Conservation (phyloP, 306 rosid genomes). For the Dicorynia guianensis region DNA sequence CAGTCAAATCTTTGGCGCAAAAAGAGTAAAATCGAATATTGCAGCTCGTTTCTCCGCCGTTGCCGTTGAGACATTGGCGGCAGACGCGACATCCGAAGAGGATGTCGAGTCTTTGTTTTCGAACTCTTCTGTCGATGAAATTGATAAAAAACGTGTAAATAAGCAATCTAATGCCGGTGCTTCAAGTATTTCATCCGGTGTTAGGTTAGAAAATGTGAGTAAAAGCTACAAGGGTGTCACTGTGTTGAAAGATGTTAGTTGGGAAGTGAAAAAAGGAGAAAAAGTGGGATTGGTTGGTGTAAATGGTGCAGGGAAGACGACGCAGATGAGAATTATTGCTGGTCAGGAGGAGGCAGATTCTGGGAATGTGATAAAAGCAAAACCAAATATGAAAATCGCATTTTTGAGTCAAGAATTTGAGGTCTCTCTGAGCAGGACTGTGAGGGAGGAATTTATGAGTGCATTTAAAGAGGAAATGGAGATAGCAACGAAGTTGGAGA, state of each 20-base stretch:
- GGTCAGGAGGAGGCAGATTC: slow-evolving; percentile 89
- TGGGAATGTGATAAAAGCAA: slow-evolving; percentile 80
- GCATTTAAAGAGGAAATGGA: slow-evolving; percentile 97
- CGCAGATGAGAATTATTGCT: slow-evolving; percentile 90
- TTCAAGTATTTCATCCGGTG: slow-evolving; percentile 82
- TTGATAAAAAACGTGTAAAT: slow-evolving; percentile 48
- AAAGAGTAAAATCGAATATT: slow-evolving; percentile 32
- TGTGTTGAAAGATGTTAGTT: slow-evolving; percentile 74
- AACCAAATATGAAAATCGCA: slow-evolving; percentile 78
- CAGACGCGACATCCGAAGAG: slow-evolving; percentile 46
- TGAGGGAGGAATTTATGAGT: slow-evolving; percentile 86
- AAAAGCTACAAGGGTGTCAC: slow-evolving; percentile 84
- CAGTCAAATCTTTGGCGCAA: slow-evolving; percentile 34
- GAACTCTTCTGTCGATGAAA: slow-evolving; percentile 40
- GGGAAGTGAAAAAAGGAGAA: slow-evolving; percentile 95
- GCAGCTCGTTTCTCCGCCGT: slow-evolving; percentile 54
- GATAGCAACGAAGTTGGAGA: slow-evolving; percentile 75
- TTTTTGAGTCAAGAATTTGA: slow-evolving; percentile 94
- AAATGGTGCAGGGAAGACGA: slow-evolving; percentile 94
- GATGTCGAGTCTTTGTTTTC: slow-evolving; percentile 86
- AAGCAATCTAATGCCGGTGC: slow-evolving; percentile 65
- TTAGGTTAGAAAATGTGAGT: slow-evolving; percentile 73
- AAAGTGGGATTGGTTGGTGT: slow-evolving; percentile 96
- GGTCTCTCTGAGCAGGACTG: slow-evolving; percentile 84
- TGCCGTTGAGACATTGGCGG: slow-evolving; percentile 54